Conservation (phyloP, 257 asterid genomes). For the Solanum piurae region DNA sequence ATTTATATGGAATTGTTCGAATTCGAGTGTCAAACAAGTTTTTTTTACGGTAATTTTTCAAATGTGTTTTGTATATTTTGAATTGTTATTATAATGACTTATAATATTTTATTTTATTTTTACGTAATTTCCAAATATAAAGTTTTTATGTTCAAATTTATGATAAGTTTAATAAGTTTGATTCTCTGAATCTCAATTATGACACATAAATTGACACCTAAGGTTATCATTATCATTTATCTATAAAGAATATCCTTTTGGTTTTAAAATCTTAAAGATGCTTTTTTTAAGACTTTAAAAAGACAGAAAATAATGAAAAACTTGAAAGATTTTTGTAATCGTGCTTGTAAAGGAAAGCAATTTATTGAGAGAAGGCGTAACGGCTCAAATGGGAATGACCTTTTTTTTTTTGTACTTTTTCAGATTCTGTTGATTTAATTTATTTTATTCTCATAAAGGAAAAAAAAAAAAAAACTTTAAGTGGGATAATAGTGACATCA, state of each 20-base stretch:
- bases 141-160: too few relatives aligned
- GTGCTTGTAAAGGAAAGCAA: slow-evolving; percentile 5
- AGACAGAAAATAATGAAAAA: not conserved
- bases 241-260: not conserved
- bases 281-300: not conserved
- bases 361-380: not conserved
- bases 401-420: not conserved
- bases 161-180: not conserved
- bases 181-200: not conserved
- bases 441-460: not conserved
- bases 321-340: not conserved
- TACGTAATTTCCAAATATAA: not conserved
- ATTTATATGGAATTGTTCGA: not conserved
- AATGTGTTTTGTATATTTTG: too few relatives aligned
- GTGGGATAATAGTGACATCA: not conserved
- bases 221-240: not conserved
- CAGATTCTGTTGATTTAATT: not conserved
- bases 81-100: not conserved
- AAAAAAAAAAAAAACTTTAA: not conserved
- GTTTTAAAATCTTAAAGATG: not conserved
- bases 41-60: too few relatives aligned
- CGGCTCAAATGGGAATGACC: not conserved
- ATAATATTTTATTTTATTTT: too few relatives aligned
- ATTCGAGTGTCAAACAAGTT: not conserved
- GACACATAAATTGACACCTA: not conserved